Base-by-base conservation (phyloP, 495 filamentous ascomycete species). In the Endocarpon pusillum region DNA sequence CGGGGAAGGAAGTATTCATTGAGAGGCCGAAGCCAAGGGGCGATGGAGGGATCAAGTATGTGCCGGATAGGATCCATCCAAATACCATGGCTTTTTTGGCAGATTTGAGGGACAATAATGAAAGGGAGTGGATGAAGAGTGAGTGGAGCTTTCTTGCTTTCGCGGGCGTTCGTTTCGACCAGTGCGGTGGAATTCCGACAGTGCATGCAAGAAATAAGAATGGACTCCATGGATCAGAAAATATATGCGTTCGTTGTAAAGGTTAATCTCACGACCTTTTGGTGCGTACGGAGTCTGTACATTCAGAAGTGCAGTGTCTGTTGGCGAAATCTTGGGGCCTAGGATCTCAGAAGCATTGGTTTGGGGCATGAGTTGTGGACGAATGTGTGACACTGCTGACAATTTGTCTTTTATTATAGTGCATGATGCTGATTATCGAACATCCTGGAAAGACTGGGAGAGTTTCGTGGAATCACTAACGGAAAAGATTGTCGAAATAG, bases 81-180 rank as follows among this genome's bases (percentile, higher is more conserved):
- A 91, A 93, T 44, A 93, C 82, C 4, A 52, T 84, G 38, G 59
- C 74, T 2, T 93, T 93, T 48, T 56, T 93, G 39, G 52, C 59
- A 33, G 81, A 89, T 42, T 58, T 93, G 32, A 70, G 68, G 37
- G 58, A 62, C 34, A 81, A 93, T 47, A 93, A 93, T 52, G 68
- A 83, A 19, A 66, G 84, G 26, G 52, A 71, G 38, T 91, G 83
- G 83, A 58, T 91, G 33, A 86, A 86, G 62, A 57, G 77, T 84
- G 60, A 39, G 57, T 49, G 12, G 9, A 6, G 17, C n/a, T n/a
- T 14, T 14, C 22, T 18, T 22, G 3, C 18, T 11, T 30, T 18
- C 19, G 15, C 21, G n/a, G 2, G 15, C n/a, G 18, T 32, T 15
- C 19, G 18, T 17, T 33, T 17, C 17, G 27, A 26, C 21, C 33